Percentiles rank a stretch among this genome's conserved stretches.
phyloP scores from a whole-genome alignment of 768 basidiomycete species.

The Collybia nuda region DNA sequence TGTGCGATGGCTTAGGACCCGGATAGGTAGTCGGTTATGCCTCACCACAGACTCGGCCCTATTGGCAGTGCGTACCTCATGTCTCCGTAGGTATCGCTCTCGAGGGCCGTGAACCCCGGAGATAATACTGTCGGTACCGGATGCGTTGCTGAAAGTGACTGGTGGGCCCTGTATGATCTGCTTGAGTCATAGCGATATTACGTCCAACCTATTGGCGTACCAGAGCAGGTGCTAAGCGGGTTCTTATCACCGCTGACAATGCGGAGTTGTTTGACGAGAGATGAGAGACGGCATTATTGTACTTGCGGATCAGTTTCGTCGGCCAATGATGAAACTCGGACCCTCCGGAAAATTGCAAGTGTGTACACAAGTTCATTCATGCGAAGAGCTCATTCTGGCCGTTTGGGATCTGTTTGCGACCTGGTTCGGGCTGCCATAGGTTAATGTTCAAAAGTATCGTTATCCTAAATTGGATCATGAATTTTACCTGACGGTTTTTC shows the following conservation, averaged over 20 bases:
- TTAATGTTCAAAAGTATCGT: too few species aligned
- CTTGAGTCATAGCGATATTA: slow-evolving; percentile 9
- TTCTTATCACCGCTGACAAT: slow-evolving; percentile 24
- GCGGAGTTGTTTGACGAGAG: slow-evolving; percentile 22
- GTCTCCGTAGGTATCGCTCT: slow-evolving; percentile 28
- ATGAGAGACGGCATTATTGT: slow-evolving; percentile 19
- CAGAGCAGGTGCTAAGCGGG: slow-evolving; percentile 16
- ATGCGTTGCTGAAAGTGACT: slow-evolving; percentile 11
- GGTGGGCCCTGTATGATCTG: slow-evolving; percentile 11
- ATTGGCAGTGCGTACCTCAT: slow-evolving; percentile 26
- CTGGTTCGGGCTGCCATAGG: not conserved
- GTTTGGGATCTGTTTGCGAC: slow-evolving; percentile 18
- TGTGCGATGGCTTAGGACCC: too few species aligned
- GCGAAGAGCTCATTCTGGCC: slow-evolving; percentile 17
- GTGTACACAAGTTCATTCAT: too few species aligned
- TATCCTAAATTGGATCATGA: too few species aligned
- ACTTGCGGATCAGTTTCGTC: not conserved
- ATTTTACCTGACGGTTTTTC: too few species aligned
- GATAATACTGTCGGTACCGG: slow-evolving; percentile 16
- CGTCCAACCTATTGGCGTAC: slow-evolving; percentile 16
- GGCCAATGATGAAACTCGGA: slow-evolving; percentile 7
- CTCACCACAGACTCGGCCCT: slow-evolving; percentile 11
- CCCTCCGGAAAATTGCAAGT: too few species aligned
- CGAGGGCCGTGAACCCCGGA: slow-evolving; percentile 11
- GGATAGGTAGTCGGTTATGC: too few species aligned